Evolutionary conservation across 2,329 filamentous ascomycete species (phyloP), one percentile per base, ranked within the genome.

Genomic region (Cercospora sp.): DNA sequence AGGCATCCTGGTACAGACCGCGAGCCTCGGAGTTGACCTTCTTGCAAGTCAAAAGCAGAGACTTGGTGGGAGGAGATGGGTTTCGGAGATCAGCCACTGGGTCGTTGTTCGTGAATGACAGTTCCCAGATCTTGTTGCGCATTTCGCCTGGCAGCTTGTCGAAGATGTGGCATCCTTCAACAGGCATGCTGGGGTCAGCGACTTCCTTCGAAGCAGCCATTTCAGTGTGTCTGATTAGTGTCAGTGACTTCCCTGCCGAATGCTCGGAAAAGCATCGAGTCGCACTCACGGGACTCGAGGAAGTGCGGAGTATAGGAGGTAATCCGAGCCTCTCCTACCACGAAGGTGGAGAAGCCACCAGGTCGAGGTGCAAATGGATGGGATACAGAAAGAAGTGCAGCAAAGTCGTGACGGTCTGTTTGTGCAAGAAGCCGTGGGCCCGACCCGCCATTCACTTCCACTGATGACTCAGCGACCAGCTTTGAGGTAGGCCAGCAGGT

Each of bases 61-160:
- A 51, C 3, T 36, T 59, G 40, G 10, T 60, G 1, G 53, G 53
- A 0, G 26, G 33, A 2, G 26, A 20, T 9, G 64, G 10, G 8
- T 28, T 8, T 26, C n/a, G 2, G 9, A 66, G 30, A 3, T 66
- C 66, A 10, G 63, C 40, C 2, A 62, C 31, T 3, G 58, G 33
- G 20, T 40, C 18, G 18, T 59, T 45, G 13, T 59, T 31, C 1
- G 67, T 60, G 20, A 63, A 66, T 18, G 67, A 51, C 2, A 67
- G 36, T 36, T 51, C 65, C 28, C 40, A 64, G 3, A 67, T 67
- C 5, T 58, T 40, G 53, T 67, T 67, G 33, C 60, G 51, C 36
- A 67, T 10, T 16, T 67, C 65, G 12, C 33, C 60, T 1, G 51
- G 23, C 5, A 67, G 18, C 33, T 64, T 64, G 7, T 55, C 33